phyloP scores from a whole-genome alignment of 768 basidiomycete species.

The Leucosporidium scottii region DNA sequence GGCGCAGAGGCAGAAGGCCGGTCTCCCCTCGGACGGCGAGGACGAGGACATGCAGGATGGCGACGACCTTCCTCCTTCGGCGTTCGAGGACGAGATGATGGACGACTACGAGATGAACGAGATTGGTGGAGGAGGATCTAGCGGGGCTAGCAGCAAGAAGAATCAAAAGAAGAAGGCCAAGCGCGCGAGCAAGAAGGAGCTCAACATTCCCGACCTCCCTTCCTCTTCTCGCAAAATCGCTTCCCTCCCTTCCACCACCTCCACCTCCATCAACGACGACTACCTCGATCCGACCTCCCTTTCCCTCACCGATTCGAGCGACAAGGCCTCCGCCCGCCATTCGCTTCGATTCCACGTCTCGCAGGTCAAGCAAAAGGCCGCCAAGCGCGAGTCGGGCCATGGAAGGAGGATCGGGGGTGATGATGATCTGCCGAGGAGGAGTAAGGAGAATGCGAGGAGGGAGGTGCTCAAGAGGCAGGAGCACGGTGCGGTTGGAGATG shows the following conservation, averaged over 20 bases:
- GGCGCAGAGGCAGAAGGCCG: neutral
- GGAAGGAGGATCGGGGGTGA: constrained; percentile 71
- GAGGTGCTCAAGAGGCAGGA: constrained; percentile 42
- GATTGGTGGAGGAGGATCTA: neutral
- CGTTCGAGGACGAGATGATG: neutral
- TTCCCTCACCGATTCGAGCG: constrained; percentile 63
- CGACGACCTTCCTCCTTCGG: constrained; percentile 41
- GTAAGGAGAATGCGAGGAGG: constrained; percentile 52
- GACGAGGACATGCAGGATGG: constrained; percentile 47
- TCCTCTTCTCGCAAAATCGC: constrained; percentile 28
- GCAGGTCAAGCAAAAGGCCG: constrained; percentile 74
- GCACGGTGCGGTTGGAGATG: constrained; percentile 34
- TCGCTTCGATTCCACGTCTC: constrained; percentile 88
- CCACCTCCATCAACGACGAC: constrained; percentile 32
- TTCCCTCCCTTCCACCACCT: constrained; percentile 8
- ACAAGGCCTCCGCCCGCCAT: constrained; percentile 74
- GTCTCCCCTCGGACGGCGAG: neutral
- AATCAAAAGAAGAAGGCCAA: constrained; percentile 33
- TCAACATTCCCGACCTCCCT: constrained; percentile 37
- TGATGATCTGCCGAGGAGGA: constrained; percentile 85
- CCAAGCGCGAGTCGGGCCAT: constrained; percentile 66
- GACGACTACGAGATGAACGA: constrained; percentile 34
- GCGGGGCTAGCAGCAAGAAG: constrained; percentile 21
- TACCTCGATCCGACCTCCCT: constrained; percentile 71
- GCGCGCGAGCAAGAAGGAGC: neutral